Evolutionary conservation across 768 basidiomycete species (phyloP).

Genomic region (Melanogaster broomeanus): DNA sequence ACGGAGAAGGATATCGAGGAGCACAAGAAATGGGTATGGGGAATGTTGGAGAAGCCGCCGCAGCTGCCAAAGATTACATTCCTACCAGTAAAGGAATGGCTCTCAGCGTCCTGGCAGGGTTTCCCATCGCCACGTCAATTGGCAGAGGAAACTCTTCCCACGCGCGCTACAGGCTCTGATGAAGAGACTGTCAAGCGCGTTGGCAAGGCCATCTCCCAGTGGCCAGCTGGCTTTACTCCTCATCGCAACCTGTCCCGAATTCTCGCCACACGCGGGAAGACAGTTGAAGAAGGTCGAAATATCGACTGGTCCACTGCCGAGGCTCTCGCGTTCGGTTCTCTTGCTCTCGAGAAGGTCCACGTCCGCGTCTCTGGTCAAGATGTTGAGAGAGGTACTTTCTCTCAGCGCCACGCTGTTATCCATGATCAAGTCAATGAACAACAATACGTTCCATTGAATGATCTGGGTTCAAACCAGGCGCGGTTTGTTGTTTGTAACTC

Average conservation of each 20-base stretch:
- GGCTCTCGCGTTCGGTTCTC: conserved; percentile 92
- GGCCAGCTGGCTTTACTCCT: conserved; percentile 81
- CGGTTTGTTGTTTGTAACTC: conserved; percentile 96
- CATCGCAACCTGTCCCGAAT: conserved; percentile 96
- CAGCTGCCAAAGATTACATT: conserved; percentile 92
- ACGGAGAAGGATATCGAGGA: conserved; percentile 96
- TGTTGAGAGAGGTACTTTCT: conserved; percentile 98
- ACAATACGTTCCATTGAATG: conserved; percentile 87
- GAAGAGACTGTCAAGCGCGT: conserved; percentile 77
- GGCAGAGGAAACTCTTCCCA: conserved; percentile 90
- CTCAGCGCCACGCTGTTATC: conserved; percentile 94
- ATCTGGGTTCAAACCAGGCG: conserved; percentile 87
- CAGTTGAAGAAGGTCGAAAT: conserved; percentile 84
- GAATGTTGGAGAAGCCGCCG: conserved; percentile 97
- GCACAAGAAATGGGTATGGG: conserved; percentile 99
- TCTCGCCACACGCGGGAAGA: conserved; percentile 82
- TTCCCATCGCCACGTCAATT: conserved; percentile 98
- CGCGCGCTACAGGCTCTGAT: conserved; percentile 81
- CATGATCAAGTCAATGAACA: conserved; percentile 94
- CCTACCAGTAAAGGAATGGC: conserved; percentile 96
- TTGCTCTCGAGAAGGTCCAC: conserved; percentile 91
- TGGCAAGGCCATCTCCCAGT: conserved; percentile 84
- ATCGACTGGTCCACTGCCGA: conserved; percentile 99
- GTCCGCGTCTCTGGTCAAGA: conserved; percentile 97
- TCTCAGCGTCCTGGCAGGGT: conserved; percentile 96